These are phyloP conservation scores for Syzygium malaccense DNA, from an alignment of 441 rosid genomes.

Conservation along the genomic window DNA sequence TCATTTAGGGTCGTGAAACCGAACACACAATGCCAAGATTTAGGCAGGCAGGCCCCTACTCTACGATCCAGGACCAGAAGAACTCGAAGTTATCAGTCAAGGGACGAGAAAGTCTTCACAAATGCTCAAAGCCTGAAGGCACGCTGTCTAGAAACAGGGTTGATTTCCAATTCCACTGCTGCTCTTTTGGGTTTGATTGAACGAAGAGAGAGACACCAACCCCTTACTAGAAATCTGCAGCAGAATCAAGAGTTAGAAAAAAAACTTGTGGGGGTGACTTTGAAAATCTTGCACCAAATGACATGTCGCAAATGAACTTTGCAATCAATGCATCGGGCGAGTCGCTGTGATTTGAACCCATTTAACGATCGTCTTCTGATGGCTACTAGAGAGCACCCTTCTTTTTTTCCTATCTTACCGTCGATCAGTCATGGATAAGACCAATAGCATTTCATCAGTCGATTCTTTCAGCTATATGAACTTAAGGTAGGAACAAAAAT, in stretches of 20 bases:
- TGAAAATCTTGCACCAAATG: neutral
- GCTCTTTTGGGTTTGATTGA: neutral
- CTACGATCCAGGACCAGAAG: neutral
- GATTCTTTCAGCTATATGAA: neutral
- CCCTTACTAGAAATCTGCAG: neutral
- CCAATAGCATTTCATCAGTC: neutral
- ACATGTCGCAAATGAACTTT: neutral
- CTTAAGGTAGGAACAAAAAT: neutral
- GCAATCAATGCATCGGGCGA: neutral
- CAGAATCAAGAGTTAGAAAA: neutral
- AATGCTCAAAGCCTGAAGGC: neutral
- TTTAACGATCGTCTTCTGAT: neutral
- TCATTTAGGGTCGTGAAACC: neutral
- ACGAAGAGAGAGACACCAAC: neutral
- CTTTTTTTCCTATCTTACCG: neutral
- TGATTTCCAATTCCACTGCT: neutral
- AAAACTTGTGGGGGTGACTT: neutral
- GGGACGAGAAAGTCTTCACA: neutral
- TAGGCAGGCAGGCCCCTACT: neutral
- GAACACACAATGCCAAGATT: neutral
- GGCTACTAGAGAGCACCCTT: neutral
- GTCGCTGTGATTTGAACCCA: neutral
- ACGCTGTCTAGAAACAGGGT: neutral
- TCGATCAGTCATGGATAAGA: neutral
- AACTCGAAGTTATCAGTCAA: neutral